Conservation (phyloP, 1,139 yeast species). For the Saccharomyces hybrid region DNA sequence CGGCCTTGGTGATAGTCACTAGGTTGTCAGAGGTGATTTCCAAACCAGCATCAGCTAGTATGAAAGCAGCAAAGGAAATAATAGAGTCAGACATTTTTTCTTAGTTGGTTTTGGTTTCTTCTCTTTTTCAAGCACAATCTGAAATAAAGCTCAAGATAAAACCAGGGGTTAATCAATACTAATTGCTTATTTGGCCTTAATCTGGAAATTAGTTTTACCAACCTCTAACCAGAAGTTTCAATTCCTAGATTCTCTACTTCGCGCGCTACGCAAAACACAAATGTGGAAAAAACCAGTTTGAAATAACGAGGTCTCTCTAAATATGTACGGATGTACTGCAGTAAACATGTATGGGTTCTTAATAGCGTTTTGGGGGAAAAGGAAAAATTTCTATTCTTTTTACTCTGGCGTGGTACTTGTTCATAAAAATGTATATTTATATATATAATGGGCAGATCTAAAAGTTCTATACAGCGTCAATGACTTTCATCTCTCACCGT, state of each 20-base stretch:
- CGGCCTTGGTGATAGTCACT: conserved; percentile 75
- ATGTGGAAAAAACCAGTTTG: background rate
- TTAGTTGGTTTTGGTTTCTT: background rate
- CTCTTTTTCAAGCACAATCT: background rate
- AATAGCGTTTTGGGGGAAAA: background rate
- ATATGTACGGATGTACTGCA: background rate
- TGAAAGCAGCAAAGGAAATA: conserved; percentile 75
- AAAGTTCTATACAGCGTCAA: background rate
- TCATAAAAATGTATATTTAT: background rate
- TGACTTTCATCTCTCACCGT: background rate
- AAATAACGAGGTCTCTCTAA: background rate
- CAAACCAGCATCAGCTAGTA: conserved; percentile 94
- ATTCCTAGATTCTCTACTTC: background rate
- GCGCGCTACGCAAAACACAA: background rate
- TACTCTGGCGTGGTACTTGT: background rate
- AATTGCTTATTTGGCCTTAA: background rate
- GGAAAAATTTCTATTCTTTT: background rate
- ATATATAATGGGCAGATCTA: background rate
- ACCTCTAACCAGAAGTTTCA: background rate
- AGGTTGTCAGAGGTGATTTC: conserved; percentile 93
- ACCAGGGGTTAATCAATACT: background rate
- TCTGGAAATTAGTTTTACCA: background rate
- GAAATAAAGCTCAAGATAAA: background rate
- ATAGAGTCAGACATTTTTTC: conserved; percentile 45
- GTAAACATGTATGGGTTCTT: background rate